Evolutionary conservation across 2,329 filamentous ascomycete species (phyloP), one percentile per base, ranked within the genome.

Genomic region (Orbilia brochopaga): DNA sequence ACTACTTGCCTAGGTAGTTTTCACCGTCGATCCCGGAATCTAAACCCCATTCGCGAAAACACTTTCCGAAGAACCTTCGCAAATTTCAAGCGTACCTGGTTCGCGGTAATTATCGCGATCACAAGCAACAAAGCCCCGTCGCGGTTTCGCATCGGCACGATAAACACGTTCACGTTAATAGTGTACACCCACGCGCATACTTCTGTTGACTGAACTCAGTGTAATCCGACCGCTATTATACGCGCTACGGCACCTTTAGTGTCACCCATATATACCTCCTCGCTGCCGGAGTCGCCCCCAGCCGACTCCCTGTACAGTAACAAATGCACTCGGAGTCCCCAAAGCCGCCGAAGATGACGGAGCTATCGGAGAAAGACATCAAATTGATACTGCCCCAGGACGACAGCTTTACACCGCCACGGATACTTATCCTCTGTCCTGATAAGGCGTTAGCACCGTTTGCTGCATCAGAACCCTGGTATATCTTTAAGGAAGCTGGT

Each of bases 361-460:
- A 53, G n/a, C 30, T 62, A 6, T 30, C 35, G 51, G 55, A 65
- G 42, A 72, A 72, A 52, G 67, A 72, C 48, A 55, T 64, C 2
- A 72, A 72, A 56, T 42, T 51, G 5, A 65, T 72, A 19, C 32
- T 72, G 19, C 67, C 60, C 8, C 23, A 24, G 27, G 67, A 72
- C 46, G 67, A 72, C 55, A 60, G 46, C 67, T 65, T 65, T 44
- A 65, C 67, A 56, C 67, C 67, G 32, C 67, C 67, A 42, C 55
- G 67, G 50, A 55, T 72, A 46, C 67, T 72, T 57, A 72, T 72
- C 48, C 17, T 72, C 44, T 72, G 67, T 61, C 67, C 67, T 19
- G 67, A 72, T 61, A 72, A 72, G 55, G 57, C 67, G n/a, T 42
- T 72, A 48, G 67, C 60, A 50, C 67, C 67, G 23, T 61, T 51